Evolutionary conservation across 768 basidiomycete genomes (phyloP), one percentile per base, ranked within the genome.

Genomic region (Imleria badia): DNA sequence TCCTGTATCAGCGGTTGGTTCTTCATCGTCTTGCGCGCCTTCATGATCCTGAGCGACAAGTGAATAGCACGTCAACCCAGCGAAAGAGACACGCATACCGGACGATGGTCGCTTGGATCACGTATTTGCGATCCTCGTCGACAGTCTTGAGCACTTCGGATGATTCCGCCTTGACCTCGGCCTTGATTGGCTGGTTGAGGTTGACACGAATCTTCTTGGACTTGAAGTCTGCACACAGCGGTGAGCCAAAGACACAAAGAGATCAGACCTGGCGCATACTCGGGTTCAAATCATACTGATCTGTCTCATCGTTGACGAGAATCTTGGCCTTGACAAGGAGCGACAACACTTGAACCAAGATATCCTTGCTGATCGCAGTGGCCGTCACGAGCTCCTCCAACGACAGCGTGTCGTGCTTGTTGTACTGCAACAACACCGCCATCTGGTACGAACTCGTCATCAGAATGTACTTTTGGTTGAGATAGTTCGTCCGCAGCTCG

Each of bases 361-460:
- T 81, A 19, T 92, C 91, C 72, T 89, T 91, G 60, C 81, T 78
- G 62, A 98, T 85, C 41, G 84, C 78, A 9, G 95, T 97, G 2
- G 89, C 93, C 12, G 82, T 74, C 39, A 82, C 75, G 26, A 98
- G 76, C 67, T 98, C 95, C 30, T 86, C 82, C 58, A 91, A 74
- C 1, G 87, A 88, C 59, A 98, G 75, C 23, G 89, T 90, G 66
- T 98, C 94, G 65, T 89, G 84, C 56, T 84, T 82, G 76, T 98
- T 99, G 78, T 93, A 99, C 68, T 94, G 94, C 55, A 94, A 70
- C 35, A 98, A 78, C n/a, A 98, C 87, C 11, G 91, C 91, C 82
- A 91, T 91, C 73, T 99, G 97, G 73, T 89, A 98, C 10, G 94
- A 84, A 63, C 91, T 94, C 31, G 92, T 93, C 86, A 94, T 91